These are phyloP conservation scores for Blastobotrys persicus DNA, from an alignment of 1,139 yeast genomes.

Conservation along the genomic window DNA sequence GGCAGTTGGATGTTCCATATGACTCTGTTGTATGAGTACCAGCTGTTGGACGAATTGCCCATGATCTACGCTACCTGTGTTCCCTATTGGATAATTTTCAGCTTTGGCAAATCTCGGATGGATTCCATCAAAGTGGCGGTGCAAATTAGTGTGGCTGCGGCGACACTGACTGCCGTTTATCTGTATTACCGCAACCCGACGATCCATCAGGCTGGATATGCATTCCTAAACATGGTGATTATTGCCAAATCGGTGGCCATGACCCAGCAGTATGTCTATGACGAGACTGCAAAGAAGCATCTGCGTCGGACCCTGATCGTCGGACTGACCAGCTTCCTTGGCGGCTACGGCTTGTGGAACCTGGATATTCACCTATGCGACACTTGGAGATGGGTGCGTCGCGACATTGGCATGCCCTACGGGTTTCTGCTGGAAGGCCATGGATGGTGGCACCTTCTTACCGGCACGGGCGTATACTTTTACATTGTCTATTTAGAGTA, in stretches of 20 bases:
- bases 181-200: constrained; percentile 74
- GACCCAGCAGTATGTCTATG: constrained; percentile 52
- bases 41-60: constrained; percentile 89
- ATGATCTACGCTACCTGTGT: constrained; percentile 97
- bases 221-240: constrained; percentile 57
- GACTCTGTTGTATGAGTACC: constrained; percentile 87
- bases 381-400: constrained; percentile 59
- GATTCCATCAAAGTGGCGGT: constrained; percentile 38
- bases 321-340: constrained; percentile 63
- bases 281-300: constrained; percentile 45
- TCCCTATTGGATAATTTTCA: constrained; percentile 86
- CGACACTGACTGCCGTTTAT: constrained; percentile 57
- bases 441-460: constrained; percentile 96
- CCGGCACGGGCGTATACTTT: constrained; percentile 79
- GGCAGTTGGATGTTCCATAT: constrained; percentile 96
- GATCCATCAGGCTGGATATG: constrained; percentile 81
- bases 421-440: constrained; percentile 90
- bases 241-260: constrained; percentile 55
- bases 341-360: constrained; percentile 82
- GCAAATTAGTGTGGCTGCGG: constrained; percentile 46
- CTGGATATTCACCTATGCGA: constrained; percentile 78
- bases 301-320: constrained; percentile 53
- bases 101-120: constrained; percentile 51
- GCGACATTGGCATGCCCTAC: constrained; percentile 77
- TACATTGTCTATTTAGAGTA: constrained; percentile 61